These are phyloP conservation scores for Globisporangium cederbergense DNA, from an alignment of 352 stramenopile species.

Conservation along the genomic window DNA sequence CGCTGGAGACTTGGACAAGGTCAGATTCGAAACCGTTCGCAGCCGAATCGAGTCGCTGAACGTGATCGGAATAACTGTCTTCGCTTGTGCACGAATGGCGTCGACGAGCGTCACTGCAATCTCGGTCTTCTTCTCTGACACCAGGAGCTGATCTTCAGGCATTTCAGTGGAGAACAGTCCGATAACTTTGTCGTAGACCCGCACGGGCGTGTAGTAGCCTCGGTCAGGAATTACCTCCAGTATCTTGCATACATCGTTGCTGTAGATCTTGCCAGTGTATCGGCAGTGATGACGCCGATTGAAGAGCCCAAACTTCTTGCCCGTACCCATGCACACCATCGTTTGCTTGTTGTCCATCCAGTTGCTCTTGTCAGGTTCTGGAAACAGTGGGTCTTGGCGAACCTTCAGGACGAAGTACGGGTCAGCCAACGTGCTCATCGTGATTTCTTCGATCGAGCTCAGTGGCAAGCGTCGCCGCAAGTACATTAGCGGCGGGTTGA, in stretches of 20 bases:
- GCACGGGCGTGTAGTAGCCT: constrained; percentile 76
- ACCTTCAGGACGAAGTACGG: constrained; percentile 74
- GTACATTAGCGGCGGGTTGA: constrained; percentile 61
- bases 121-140: constrained; percentile 86
- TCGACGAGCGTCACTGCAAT: constrained; percentile 84
- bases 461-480: constrained; percentile 65
- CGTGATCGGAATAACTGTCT: constrained; percentile 59
- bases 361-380: constrained; percentile 73
- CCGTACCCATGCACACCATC: constrained; percentile 83
- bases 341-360: constrained; percentile 83
- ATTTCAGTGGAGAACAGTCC: constrained; percentile 83
- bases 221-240: constrained; percentile 76
- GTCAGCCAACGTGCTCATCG: constrained; percentile 80
- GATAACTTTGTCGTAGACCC: constrained; percentile 75
- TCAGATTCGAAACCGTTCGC: constrained; percentile 36
- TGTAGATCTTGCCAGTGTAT: constrained; percentile 85
- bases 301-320: constrained; percentile 87
- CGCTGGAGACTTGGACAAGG: constrained; percentile 49
- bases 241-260: constrained; percentile 77
- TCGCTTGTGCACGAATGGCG: constrained; percentile 49
- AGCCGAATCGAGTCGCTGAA: constrained; percentile 69
- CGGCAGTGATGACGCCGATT: constrained; percentile 86
- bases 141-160: constrained; percentile 72
- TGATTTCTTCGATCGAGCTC: constrained; percentile 65
- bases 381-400: constrained; percentile 43